Evolutionary conservation across 2,329 filamentous ascomycete species (phyloP), one percentile per base, ranked within the genome.

Genomic region (Esteya vermicola): DNA sequence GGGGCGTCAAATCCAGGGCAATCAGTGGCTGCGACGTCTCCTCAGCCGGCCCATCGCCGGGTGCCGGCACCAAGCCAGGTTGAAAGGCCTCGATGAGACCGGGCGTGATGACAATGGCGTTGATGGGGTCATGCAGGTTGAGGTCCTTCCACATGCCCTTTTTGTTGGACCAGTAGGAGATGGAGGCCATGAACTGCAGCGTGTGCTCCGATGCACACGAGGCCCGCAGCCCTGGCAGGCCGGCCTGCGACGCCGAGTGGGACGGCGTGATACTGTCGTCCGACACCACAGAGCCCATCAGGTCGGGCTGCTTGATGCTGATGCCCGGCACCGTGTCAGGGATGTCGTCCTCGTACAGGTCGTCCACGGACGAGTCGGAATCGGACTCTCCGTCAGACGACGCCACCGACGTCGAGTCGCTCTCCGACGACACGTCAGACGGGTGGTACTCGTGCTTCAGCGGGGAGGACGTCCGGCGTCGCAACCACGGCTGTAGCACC

Each of bases 401-500:
- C 26, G 62, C 63, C 28, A 70, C 61, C 7, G 75, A 75, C 32
- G 74, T 72, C 0, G 76, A 78, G 34, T 73, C 75, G 7, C 75
- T 77, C 14, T 58, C 63, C 0, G 74, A 78, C 0, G 72, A 76
- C 36, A 67, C 59, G 38, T 78, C 74, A 1, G 91, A 96, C 13
- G 89, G 89, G 46, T 88, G 80, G 52, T 95, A 98, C 60, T 98
- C 89, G 54, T 96, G 89, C 62, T 98, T 98, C 37, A 98, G 66
- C 0, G 91, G 91, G 2, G 91, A 98, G 0, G 91, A 96, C 2
- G 78, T 81, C 16, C 86, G 76, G 33, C 88, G 75, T 53, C 80
- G 73, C 19, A 74, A 48, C 57, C 57, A 67, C 47, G 56, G 56
- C 48, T 50, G 57, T 51, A 54, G 60, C 54, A 46, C 62, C 51